Conservation (phyloP, 176 grass and related monocot genomes). For the Luzula sylvatica region DNA sequence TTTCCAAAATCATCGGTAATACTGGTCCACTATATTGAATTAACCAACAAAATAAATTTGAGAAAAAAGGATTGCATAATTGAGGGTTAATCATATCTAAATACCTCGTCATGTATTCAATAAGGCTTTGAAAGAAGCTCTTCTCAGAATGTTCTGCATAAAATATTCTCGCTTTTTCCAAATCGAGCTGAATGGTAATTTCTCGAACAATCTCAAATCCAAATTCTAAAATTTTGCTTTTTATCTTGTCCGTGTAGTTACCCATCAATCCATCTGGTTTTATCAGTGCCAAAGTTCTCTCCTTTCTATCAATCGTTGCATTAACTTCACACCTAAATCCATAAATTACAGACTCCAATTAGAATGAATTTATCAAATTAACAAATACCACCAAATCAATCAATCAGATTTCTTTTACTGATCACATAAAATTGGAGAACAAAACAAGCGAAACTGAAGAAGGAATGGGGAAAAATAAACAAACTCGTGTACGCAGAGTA, state of each 20-base stretch:
- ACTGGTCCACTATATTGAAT: conserved; percentile 47
- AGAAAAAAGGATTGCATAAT: neutral
- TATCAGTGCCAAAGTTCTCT: conserved; percentile 78
- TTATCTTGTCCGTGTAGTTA: conserved; percentile 52
- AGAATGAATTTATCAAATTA: neutral
- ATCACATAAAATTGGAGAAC: neutral
- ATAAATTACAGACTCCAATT: too few species aligned
- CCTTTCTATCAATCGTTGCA: conserved; percentile 18
- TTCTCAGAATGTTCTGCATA: conserved; percentile 66
- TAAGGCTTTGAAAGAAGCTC: conserved; percentile 71
- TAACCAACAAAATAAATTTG: neutral
- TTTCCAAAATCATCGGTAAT: conserved; percentile 70
- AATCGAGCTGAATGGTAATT: conserved; percentile 32
- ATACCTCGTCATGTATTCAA: conserved; percentile 80
- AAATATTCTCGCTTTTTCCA: conserved; percentile 42
- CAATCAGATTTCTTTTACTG: neutral
- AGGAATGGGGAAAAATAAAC: neutral
- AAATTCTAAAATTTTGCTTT: conserved; percentile 39
- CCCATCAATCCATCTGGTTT: conserved; percentile 71
- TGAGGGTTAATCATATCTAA: neutral
- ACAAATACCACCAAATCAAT: neutral
- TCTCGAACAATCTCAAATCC: conserved; percentile 62
- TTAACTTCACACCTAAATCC: conserved; percentile 36
- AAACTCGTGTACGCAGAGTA: neutral
- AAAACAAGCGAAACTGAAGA: neutral